Base-by-base conservation (phyloP, 208 protist genomes). In the Trypanosoma scelopori region DNA sequence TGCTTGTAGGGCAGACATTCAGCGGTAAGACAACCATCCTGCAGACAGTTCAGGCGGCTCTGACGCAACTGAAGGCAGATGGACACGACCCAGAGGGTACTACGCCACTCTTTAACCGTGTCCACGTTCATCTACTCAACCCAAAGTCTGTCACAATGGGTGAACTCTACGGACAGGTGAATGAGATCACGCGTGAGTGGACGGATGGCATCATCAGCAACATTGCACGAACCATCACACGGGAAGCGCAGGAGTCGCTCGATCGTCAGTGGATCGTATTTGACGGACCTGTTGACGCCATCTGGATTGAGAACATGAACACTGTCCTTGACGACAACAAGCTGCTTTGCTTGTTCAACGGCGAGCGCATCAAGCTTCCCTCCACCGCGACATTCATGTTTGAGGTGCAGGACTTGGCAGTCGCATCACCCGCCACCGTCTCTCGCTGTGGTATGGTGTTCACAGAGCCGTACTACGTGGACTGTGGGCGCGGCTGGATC, bases 251-350 rank as follows among this genome's bases (percentile, higher is more conserved):
- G 46, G 82, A 76, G 16, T 79, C 65, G 39, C 66, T 74, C 1
- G 90, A 96, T 64, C 83, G 91, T 6, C 94, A 98, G 35, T 99
- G 97, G 97, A 83, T 98, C 50, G 82, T 99, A 43, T 99, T 99
- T 72, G 98, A 99, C 84, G 98, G 98, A n/a, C 98, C 98, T 23
- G 98, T 99, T 25, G 98, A 99, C 73, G 94, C 98, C 5, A 64
- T 99, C 16, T 99, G 98, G 98, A 99, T 99, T 88, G 98, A 99
- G 75, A 98, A 98, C 71, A 97, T 99, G 96, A 99, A 99, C 84
- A 99, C 98, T 4, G 98, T 99, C 1, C 81, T 99, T 9, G 98
- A 99, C 80, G 98, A 99, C 76, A 98, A 98, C 85, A 99, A 98
- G 82, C 90, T 98, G 67, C 89, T 99, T 3, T 99, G 97, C 76